Evolutionary conservation across 169 alveolate genomes (phyloP).

Genomic region (Eimeria brunetti): DNA sequence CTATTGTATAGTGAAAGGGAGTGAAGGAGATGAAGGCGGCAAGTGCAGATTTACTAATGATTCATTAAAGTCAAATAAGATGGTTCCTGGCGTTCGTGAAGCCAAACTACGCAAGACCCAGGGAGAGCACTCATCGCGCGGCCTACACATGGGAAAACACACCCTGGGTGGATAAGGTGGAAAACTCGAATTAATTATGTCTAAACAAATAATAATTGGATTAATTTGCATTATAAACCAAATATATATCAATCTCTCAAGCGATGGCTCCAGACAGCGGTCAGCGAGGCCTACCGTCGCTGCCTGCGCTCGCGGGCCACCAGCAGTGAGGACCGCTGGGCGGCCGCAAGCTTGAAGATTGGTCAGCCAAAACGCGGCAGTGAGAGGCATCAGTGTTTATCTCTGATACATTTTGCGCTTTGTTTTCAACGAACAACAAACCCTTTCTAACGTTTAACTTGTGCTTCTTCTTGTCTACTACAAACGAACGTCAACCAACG

Average conservation of each 20-base stretch:
- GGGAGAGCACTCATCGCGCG: background rate
- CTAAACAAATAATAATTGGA: background rate
- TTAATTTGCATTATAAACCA: background rate
- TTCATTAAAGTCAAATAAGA: background rate
- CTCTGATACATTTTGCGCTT: background rate
- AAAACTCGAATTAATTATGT: background rate
- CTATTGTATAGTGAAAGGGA: background rate
- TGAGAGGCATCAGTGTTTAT: background rate
- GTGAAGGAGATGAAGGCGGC: background rate
- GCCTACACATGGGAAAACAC: background rate
- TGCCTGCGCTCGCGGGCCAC: constrained; percentile 15
- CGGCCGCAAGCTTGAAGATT: background rate
- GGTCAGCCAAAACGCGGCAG: background rate
- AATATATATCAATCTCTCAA: background rate
- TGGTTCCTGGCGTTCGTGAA: background rate
- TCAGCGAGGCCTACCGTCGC: background rate
- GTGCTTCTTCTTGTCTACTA: background rate
- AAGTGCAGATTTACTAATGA: background rate
- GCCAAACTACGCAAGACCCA: background rate
- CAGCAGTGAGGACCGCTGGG: constrained; percentile 7
- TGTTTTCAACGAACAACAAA: background rate
- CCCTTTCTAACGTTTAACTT: background rate
- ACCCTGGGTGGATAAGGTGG: background rate
- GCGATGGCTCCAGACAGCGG: background rate
- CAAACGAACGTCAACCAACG: background rate